Base-by-base conservation (phyloP, 345 rosid genomes). In the Geranium rotundifolium region DNA sequence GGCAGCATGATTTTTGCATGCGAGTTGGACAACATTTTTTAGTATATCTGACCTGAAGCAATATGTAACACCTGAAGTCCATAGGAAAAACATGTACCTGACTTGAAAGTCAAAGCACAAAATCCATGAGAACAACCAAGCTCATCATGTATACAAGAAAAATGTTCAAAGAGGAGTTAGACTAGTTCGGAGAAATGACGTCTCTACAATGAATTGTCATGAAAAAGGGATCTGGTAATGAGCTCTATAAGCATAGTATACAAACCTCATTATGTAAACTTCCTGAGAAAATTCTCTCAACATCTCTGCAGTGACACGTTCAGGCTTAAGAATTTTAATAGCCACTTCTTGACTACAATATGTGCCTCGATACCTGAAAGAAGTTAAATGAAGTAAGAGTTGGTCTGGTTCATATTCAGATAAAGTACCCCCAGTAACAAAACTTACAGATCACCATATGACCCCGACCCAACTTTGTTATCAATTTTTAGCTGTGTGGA, bases 321-420 rank as follows among this genome's bases (percentile, higher is more conserved):
- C 97, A 63, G 88, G 85, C 81, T 93, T 90, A 57, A 93, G 84
- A 61, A 90, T 71, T 76, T 93, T 93, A 73, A 93, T 76, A 57
- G 99, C 99, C 63, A 90, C 97, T 68, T 93, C 99, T 70, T 93
- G 99, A 81, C 96, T 85, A 59, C 89, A 86, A 71, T 88, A 90
- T 56, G 87, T 81, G 65, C 99, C 97, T 79, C 65, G 80, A 73
- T 79, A 90, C 69, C 97, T 93, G 84, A 69, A 63, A 70, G 58
- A 71, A 50, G 63, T 57, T 66, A 23, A 23, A 23, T 23, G 27
- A 34, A 39, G 61, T 18, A n/a, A 65, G 27, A 31, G 72, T 62
- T 56, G 54, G 56, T 57, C 15, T 37, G 57, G 62, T 62, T 59
- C 30, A 63, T 17, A 39, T 6, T 14, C 4, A 66, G 17, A 69